A percentile compares a stretch with the other conserved stretches of the same genome.
These are phyloP conservation scores for Clarireedia hainanense DNA, from an alignment of 2,329 filamentous ascomycete genomes.

Conservation along the genomic window DNA sequence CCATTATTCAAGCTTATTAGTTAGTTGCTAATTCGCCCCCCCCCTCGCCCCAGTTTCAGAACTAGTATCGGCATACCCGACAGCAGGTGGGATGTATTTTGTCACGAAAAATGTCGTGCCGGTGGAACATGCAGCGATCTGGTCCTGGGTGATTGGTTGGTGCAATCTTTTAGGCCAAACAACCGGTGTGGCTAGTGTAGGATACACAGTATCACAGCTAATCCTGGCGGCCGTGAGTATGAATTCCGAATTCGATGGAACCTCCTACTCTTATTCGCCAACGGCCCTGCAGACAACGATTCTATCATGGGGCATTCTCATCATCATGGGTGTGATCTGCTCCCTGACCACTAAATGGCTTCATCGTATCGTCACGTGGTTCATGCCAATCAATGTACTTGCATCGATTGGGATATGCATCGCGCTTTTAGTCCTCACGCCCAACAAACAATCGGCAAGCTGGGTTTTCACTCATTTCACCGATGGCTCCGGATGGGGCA, in stretches of 20 bases:
- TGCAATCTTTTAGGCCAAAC: conserved; percentile 59
- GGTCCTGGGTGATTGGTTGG: conserved; percentile 61
- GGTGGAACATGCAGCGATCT: conserved; percentile 50
- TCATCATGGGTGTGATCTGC: conserved; percentile 48
- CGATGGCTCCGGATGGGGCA: conserved; percentile 56
- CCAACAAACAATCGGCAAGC: conserved; percentile 47
- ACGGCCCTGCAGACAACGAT: conserved; percentile 50
- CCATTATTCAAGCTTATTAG: background rate
- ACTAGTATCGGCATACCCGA: conserved; percentile 58
- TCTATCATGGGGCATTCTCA: conserved; percentile 47
- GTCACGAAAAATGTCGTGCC: conserved; percentile 59
- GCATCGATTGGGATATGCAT: conserved; percentile 54
- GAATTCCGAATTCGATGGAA: conserved; percentile 46
- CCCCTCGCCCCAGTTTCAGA: conserved; percentile 45
- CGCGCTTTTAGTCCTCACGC: conserved; percentile 48
- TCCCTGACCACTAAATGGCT: conserved; percentile 53
- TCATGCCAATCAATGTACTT: conserved; percentile 55
- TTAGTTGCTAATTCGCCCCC: background rate
- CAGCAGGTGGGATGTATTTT: conserved; percentile 61
- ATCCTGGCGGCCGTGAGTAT: conserved; percentile 53
- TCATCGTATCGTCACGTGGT: conserved; percentile 54
- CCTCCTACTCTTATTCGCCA: conserved; percentile 44
- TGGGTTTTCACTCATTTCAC: conserved; percentile 56
- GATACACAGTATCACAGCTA: conserved; percentile 58
- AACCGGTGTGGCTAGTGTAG: conserved; percentile 53